Evolutionary conservation across 352 stramenopile species (phyloP).

Genomic region (Discostella stelligera): DNA sequence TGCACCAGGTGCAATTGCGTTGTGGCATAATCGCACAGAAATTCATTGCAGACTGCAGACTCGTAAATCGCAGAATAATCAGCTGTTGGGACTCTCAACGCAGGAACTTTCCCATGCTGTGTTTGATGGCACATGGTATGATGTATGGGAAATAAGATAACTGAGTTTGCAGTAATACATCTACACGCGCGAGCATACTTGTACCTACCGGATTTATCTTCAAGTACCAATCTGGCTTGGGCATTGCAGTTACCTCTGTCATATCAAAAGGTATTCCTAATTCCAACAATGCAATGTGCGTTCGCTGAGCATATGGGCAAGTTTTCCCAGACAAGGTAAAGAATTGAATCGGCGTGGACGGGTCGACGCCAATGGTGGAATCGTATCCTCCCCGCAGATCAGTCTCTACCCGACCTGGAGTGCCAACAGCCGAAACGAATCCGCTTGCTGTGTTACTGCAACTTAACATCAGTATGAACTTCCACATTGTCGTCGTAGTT

Average conservation of each 20-base stretch:
- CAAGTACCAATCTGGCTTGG: constrained; percentile 55
- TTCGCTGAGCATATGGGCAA: constrained; percentile 55
- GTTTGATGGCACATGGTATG: too few relatives aligned
- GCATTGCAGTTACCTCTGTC: constrained; percentile 35
- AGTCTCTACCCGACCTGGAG: neutral
- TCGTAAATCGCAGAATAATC: constrained; percentile 53
- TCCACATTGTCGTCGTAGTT: neutral
- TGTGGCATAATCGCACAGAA: constrained; percentile 54
- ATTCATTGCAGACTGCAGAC: constrained; percentile 59
- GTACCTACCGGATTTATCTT: constrained; percentile 50
- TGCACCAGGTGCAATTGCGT: neutral
- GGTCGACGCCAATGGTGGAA: constrained; percentile 37
- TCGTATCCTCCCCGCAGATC: constrained; percentile 41
- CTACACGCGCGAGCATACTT: neutral
- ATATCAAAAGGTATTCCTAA: constrained; percentile 55
- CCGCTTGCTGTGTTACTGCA: constrained; percentile 5
- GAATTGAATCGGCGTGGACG: constrained; percentile 49
- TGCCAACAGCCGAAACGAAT: constrained; percentile 15
- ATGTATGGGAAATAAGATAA: neutral
- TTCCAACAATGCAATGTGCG: constrained; percentile 50
- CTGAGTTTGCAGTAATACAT: neutral
- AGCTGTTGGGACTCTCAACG: constrained; percentile 35
- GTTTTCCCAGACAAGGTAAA: constrained; percentile 46
- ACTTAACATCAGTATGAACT: constrained; percentile 1
- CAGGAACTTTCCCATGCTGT: constrained; percentile 45